phyloP scores from a whole-genome alignment of 2,329 filamentous ascomycete species.

The Cladophialophora psammophila region DNA sequence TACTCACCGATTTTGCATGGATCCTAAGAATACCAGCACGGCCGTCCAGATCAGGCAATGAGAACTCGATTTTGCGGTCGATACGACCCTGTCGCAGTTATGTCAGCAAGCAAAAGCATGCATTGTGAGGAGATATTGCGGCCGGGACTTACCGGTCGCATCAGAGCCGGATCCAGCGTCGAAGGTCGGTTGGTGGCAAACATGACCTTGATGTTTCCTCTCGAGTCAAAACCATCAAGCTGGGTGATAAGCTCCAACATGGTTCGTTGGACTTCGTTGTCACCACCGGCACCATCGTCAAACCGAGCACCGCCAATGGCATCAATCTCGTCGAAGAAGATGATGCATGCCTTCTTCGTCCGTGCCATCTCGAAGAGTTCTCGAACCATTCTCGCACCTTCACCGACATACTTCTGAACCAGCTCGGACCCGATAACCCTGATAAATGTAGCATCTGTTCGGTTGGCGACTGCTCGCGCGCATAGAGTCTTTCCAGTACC shows the following conservation, averaged over 20 bases:
- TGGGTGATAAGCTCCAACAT: slow-evolving; percentile 99
- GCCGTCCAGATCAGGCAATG: slow-evolving; percentile 93
- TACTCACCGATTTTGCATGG: slow-evolving; percentile 29
- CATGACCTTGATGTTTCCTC: slow-evolving; percentile 99
- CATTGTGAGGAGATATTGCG: neutral
- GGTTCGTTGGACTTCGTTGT: slow-evolving; percentile 97
- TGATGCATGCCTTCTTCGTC: slow-evolving; percentile 99
- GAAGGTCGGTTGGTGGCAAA: slow-evolving; percentile 97
- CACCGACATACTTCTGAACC: slow-evolving; percentile 98
- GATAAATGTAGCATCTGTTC: slow-evolving; percentile 98
- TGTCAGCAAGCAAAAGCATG: neutral
- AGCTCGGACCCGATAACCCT: slow-evolving; percentile 97
- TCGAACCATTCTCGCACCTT: slow-evolving; percentile 97
- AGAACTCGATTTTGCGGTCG: slow-evolving; percentile 98
- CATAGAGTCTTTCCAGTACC: slow-evolving; percentile 99
- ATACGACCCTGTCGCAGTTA: slow-evolving; percentile 56
- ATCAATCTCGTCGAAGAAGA: slow-evolving; percentile 99
- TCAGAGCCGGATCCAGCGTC: slow-evolving; percentile 93
- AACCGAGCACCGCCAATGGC: slow-evolving; percentile 95
- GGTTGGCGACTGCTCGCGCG: slow-evolving; percentile 94
- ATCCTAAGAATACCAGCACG: slow-evolving; percentile 97
- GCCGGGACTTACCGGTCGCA: slow-evolving; percentile 80
- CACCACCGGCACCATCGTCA: slow-evolving; percentile 93
- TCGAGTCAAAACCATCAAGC: slow-evolving; percentile 92
- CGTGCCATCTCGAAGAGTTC: slow-evolving; percentile 99